Base-by-base conservation (phyloP, 2,329 filamentous ascomycete genomes). In the Ophiosphaerella korrae region DNA sequence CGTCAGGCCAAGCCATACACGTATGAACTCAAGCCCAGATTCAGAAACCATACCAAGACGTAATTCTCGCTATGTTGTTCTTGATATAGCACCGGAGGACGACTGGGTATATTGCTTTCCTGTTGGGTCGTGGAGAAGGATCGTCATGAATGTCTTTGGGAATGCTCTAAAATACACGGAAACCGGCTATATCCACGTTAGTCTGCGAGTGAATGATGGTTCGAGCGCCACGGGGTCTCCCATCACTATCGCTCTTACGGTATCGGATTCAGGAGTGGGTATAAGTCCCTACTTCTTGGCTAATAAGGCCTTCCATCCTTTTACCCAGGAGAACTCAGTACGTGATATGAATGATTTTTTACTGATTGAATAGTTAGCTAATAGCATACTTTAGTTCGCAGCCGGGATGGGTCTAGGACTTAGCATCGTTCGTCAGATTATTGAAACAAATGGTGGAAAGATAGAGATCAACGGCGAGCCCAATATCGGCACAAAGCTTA, bases 31-130 rank as follows among this genome's bases (percentile, higher is more conserved):
- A 2, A 24, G 35, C 26, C 40, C 39, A 36, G 45, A 52, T 1
- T 26, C 51, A 7, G 8, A 34, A 13, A n/a, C 13, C 2, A 42
- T 48, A 3, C 21, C 43, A 0, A 57, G 44, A 13, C 62, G 66
- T 7, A 63, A 65, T 21, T 53, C 35, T 6, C 62, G 64, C 34
- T 70, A 61, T 32, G 55, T 71, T 26, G 48, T 71, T 11, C 55
- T 72, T 7, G 67, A 72, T 14, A 12, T 72, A 9, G 48, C 48
- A 7, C 47, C 47, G 23, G 60, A 65, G 29, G 36, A 63, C 3
- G 63, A 70, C 29, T 82, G 80, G 78, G 56, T 64, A 1, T 79
- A 78, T 21, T 66, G 55, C n/a, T 58, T 71, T 11, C 76, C 81
- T 0, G 53, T 65, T 6, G 71, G 72, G 0, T 62, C 69, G 1